These are phyloP conservation scores for Pichia paraexigua DNA, from an alignment of 805 yeast species.

Conservation along the genomic window DNA sequence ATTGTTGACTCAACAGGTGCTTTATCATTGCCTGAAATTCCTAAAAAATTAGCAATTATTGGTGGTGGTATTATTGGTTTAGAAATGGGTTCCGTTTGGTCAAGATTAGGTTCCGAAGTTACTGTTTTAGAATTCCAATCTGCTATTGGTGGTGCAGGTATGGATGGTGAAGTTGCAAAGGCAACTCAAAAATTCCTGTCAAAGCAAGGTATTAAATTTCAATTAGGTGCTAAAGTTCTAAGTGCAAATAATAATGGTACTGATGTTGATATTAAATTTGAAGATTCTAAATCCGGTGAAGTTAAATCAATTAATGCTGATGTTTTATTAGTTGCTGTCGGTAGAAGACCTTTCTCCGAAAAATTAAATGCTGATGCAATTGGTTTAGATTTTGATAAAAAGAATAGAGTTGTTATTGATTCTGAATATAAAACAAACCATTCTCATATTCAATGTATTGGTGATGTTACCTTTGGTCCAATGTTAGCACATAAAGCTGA, in stretches of 20 bases:
- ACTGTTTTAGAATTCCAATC: slow-evolving; percentile 87
- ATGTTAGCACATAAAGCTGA: slow-evolving; percentile 99
- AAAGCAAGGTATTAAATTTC: slow-evolving; percentile 94
- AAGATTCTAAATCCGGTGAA: slow-evolving; percentile 81
- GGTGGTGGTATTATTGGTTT: slow-evolving; percentile 99
- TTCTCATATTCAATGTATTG: slow-evolving; percentile 93
- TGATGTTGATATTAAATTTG: slow-evolving; percentile 76
- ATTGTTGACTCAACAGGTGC: slow-evolving; percentile 96
- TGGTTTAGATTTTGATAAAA: slow-evolving; percentile 85
- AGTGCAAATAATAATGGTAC: slow-evolving; percentile 87
- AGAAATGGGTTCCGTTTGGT: slow-evolving; percentile 98
- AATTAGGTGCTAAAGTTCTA: slow-evolving; percentile 84
- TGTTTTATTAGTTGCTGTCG: slow-evolving; percentile 92
- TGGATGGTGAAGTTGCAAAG: slow-evolving; percentile 95
- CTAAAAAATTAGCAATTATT: slow-evolving; percentile 84
- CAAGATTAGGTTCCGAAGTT: slow-evolving; percentile 91
- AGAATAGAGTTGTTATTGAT: slow-evolving; percentile 91
- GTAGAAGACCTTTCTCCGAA: slow-evolving; percentile 94
- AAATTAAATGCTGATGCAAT: slow-evolving; percentile 84
- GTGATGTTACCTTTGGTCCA: slow-evolving; percentile 97
- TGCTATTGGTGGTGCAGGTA: slow-evolving; percentile 97
- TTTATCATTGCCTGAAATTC: slow-evolving; percentile 75
- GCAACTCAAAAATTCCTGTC: slow-evolving; percentile 79
- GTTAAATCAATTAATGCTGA: slow-evolving; percentile 78
- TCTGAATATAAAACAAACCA: slow-evolving; percentile 85